Base-by-base conservation (phyloP, 306 rosid species). In the Abrus precatorius region DNA sequence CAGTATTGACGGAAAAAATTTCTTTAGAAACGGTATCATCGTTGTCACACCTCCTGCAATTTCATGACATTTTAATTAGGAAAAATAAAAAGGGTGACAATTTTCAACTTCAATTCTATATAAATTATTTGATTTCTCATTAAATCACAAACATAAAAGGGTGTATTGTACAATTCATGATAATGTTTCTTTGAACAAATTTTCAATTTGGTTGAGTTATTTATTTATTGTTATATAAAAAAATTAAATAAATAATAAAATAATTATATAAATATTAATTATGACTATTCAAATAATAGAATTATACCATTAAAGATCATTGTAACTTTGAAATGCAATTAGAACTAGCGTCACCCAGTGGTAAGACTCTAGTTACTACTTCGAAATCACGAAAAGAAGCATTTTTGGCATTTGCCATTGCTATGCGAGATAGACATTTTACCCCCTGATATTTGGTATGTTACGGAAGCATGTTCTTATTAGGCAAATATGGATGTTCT, bases 31-130 rank as follows among this genome's bases (percentile, higher is more conserved):
- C 11, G 93, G 87, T 4, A 72, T 57, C 97, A 89, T 93, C 20
- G 92, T 89, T 6, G 92, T 91, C 0, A 89, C 97, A 3, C 92
- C 96, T 34, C 96, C 94, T 89, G 89, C 0, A 60, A 20, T 43
- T 66, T 8, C 0, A 6, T 7, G 5, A 60, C 66, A 43, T 50
- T 54, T 13, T 64, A 68, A 47, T 54, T 13, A 0, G 38, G 40
- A 11, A 4, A 50, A 0, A 38, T 20, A 2, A 3, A n/a, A 10
- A 10, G 0, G 52, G 27, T 47, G 0, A 50, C 9, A 65, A 7
- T 40, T 14, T 7, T 14, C 40, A 40, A 6, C 70, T 65, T 65
- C 70, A 20, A 20, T 20, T 20, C 20, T 20, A 20, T 20, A 20
- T 20, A 20, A 20, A 20, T 20, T 7, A 13, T 14, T 65, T 65